A percentile compares a stretch with the other conserved stretches of the same genome.
Conservation (phyloP, 306 rosid species). For the Pueraria montana region DNA sequence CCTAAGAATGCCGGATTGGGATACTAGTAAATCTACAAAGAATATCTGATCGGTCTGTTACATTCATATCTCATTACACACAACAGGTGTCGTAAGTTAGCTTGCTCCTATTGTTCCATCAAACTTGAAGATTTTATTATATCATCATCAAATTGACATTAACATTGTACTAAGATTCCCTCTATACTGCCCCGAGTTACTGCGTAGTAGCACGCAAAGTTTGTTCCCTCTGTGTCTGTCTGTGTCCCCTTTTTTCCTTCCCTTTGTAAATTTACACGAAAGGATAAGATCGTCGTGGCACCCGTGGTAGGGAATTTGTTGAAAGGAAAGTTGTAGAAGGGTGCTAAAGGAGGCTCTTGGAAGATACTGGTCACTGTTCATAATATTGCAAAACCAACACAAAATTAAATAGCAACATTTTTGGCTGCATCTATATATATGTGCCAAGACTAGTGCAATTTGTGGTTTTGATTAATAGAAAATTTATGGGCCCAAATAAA, state of each 20-base stretch:
- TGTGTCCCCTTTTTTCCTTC: neutral
- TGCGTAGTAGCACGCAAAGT: neutral
- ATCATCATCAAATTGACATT: slow-evolving; percentile 44
- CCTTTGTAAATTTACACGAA: neutral
- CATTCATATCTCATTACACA: slow-evolving; percentile 4
- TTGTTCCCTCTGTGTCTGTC: neutral
- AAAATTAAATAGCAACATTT: slow-evolving; percentile 9
- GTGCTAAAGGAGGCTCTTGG: slow-evolving; percentile 20
- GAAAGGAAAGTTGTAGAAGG: slow-evolving; percentile 46
- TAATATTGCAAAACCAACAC: slow-evolving; percentile 13
- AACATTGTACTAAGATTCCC: slow-evolving; percentile 29
- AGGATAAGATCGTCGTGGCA: slow-evolving; percentile 18
- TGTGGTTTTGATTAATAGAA: slow-evolving; percentile 41
- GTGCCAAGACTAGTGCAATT: neutral
- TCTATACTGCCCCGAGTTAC: neutral
- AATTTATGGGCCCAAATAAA: neutral
- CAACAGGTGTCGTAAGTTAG: slow-evolving; percentile 45
- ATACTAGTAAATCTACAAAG: neutral
- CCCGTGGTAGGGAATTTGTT: slow-evolving; percentile 32
- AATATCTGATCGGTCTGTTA: slow-evolving; percentile 41
- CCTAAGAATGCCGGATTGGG: too few species aligned
- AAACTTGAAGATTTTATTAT: slow-evolving; percentile 45
- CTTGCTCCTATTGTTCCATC: slow-evolving; percentile 36
- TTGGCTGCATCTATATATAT: slow-evolving; percentile 45
- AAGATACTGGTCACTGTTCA: neutral